Conservation (phyloP, 2,329 filamentous ascomycete genomes). For the Phoma sp. region DNA sequence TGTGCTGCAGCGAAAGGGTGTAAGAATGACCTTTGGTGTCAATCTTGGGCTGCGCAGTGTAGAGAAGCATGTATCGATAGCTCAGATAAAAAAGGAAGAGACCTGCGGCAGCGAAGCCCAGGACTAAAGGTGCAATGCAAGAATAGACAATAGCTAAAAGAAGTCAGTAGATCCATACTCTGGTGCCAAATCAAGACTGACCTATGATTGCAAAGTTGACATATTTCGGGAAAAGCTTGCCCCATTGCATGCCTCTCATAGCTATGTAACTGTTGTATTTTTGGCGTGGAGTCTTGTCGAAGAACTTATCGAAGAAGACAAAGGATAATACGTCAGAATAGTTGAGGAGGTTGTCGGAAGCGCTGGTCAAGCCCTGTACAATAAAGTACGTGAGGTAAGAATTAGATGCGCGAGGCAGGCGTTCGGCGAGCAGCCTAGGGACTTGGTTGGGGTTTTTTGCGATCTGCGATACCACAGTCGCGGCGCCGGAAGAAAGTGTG, state of each 20-base stretch:
- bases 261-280: conserved; percentile 45
- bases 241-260: conserved; percentile 47
- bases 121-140: conserved; percentile 82
- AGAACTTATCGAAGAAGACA: conserved; percentile 73
- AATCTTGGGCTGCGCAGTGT: conserved; percentile 79
- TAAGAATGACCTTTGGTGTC: conserved; percentile 91
- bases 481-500: conserved; percentile 80
- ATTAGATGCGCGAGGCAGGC: conserved; percentile 84
- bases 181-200: conserved; percentile 21
- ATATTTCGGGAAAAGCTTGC: conserved; percentile 50
- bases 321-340: conserved; percentile 75
- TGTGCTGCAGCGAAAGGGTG: conserved; percentile 83
- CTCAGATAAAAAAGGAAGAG: conserved; percentile 83
- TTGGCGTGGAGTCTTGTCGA: conserved; percentile 72
- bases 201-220: conserved; percentile 51
- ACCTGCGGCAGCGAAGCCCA: conserved; percentile 80
- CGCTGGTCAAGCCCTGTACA: conserved; percentile 83
- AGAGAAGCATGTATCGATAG: conserved; percentile 89
- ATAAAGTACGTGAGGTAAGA: conserved; percentile 97
- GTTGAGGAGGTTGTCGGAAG: conserved; percentile 76
- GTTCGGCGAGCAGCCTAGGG: conserved; percentile 70
- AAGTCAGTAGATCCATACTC: conserved; percentile 16
- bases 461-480: conserved; percentile 69
- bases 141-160: conserved; percentile 77
- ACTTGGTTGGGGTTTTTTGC: conserved; percentile 66